Evolutionary conservation across 2,329 filamentous ascomycete species (phyloP).

Genomic region (Pleomassaria siparia): DNA sequence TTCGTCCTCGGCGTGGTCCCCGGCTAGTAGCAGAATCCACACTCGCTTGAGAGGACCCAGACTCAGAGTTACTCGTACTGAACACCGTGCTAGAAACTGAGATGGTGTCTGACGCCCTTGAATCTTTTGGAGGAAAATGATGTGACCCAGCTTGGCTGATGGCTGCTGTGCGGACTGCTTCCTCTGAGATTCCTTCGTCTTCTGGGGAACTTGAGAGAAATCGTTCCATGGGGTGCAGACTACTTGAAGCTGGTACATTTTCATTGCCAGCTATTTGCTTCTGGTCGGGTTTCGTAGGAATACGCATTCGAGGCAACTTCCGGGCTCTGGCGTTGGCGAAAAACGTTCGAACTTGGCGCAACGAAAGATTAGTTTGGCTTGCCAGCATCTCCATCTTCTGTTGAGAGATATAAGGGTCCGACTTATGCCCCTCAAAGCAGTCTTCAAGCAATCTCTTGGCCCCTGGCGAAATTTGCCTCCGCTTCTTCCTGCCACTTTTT

Average conservation of each 20-base stretch:
- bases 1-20: conserved; percentile 22
- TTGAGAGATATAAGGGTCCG: conserved; percentile 23
- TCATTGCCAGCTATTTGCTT: background rate
- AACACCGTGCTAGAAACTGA: conserved; percentile 15
- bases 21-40: conserved; percentile 21
- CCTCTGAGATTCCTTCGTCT: conserved; percentile 23
- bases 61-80: conserved; percentile 16
- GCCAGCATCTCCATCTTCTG: conserved; percentile 16
- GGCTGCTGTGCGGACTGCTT: conserved; percentile 14
- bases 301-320: conserved; percentile 13
- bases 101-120: conserved; percentile 5
- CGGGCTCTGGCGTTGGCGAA: conserved; percentile 27
- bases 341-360: conserved; percentile 23
- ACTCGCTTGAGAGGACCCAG: conserved; percentile 20
- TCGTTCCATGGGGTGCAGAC: conserved; percentile 20
- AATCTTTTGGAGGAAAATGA: background rate
- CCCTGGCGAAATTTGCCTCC: conserved; percentile 14
- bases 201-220: conserved; percentile 26
- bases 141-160: background rate
- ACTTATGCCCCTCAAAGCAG: conserved; percentile 19
- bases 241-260: background rate
- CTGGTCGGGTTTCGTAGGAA: background rate
- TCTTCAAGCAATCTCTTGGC: conserved; percentile 19
- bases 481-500: conserved; percentile 10
- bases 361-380: conserved; percentile 15